Evolutionary conservation across 2,329 filamentous ascomycete species (phyloP).

Genomic region (Trichoderma afroharzianum): DNA sequence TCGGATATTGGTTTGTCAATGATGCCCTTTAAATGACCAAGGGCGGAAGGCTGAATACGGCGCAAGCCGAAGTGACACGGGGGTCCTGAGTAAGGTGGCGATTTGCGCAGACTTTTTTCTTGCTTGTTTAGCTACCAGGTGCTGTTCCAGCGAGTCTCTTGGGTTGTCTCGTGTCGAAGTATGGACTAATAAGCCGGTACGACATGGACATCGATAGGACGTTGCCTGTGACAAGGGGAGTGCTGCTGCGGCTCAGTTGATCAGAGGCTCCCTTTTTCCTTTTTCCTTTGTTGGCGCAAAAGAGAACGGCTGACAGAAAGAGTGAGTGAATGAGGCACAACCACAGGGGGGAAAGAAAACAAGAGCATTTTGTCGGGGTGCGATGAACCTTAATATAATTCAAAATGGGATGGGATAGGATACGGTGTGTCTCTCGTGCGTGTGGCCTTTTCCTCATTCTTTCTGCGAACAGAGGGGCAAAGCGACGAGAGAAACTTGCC

Average conservation of each 20-base stretch:
- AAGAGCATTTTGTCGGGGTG: not conserved
- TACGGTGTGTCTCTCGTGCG: conserved; percentile 3
- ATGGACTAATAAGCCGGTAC: not conserved
- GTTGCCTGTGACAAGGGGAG: not conserved
- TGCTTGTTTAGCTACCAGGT: not conserved
- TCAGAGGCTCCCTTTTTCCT: not conserved
- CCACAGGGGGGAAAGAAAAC: not conserved
- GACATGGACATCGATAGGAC: conserved; percentile 9
- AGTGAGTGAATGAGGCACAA: not conserved
- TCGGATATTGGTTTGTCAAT: conserved; percentile 4
- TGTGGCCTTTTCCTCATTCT: not conserved
- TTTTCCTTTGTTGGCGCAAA: not conserved
- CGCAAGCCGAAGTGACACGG: not conserved
- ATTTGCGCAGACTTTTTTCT: not conserved
- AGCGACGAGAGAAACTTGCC: not conserved
- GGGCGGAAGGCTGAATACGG: not conserved
- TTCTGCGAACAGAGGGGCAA: conserved; percentile 6
- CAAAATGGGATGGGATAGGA: conserved; percentile 7
- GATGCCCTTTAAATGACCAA: not conserved
- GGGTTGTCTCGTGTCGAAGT: conserved; percentile 6
- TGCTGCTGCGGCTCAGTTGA: not conserved
- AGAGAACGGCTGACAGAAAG: not conserved
- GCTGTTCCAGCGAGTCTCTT: not conserved
- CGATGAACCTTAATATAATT: conserved; percentile 20
- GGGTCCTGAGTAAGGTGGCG: not conserved